phyloP scores from a whole-genome alignment of 805 yeast genomes.

The Metschnikowia cerradonensis region DNA sequence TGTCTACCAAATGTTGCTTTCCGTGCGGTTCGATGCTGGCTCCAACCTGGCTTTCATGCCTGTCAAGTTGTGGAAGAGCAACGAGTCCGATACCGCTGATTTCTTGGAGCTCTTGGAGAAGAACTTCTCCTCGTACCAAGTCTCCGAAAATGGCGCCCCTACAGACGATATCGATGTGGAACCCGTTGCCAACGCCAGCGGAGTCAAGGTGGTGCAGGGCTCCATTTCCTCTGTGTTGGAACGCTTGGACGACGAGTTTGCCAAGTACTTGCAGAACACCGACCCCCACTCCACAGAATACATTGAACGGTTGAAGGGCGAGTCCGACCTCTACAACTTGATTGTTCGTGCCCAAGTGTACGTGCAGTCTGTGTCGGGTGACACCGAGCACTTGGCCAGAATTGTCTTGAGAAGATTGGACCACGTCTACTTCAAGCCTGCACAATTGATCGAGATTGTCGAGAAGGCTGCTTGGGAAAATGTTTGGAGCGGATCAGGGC shows the following conservation, averaged over 20 bases:
- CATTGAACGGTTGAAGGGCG: conserved; percentile 85
- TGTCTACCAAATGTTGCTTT: conserved; percentile 74
- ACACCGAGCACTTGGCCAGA: conserved; percentile 64
- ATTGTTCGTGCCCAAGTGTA: conserved; percentile 84
- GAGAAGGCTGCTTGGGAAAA: conserved; percentile 76
- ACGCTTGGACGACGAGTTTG: conserved; percentile 92
- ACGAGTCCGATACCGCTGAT: conserved; percentile 56
- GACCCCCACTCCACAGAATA: conserved; percentile 97
- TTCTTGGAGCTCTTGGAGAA: conserved; percentile 69
- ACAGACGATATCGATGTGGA: conserved; percentile 73
- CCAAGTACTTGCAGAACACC: conserved; percentile 76
- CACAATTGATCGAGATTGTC: conserved; percentile 59
- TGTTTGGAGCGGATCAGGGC: conserved; percentile 27
- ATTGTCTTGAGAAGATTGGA: conserved; percentile 80
- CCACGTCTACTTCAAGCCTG: conserved; percentile 89
- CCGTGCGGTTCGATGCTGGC: conserved; percentile 81
- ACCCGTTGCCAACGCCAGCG: conserved; percentile 52
- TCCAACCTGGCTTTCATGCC: conserved; percentile 70
- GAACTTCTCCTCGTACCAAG: conserved; percentile 54
- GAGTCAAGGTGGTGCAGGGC: conserved; percentile 74
- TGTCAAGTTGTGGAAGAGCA: conserved; percentile 70
- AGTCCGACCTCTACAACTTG: conserved; percentile 66
- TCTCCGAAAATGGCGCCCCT: conserved; percentile 67
- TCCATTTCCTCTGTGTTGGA: conserved; percentile 83
- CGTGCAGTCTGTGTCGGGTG: conserved; percentile 58